Evolutionary conservation across 371 early-diverging fungal genomes (phyloP), one percentile per base, ranked within the genome.

Genomic region (Mucor saturninus): DNA sequence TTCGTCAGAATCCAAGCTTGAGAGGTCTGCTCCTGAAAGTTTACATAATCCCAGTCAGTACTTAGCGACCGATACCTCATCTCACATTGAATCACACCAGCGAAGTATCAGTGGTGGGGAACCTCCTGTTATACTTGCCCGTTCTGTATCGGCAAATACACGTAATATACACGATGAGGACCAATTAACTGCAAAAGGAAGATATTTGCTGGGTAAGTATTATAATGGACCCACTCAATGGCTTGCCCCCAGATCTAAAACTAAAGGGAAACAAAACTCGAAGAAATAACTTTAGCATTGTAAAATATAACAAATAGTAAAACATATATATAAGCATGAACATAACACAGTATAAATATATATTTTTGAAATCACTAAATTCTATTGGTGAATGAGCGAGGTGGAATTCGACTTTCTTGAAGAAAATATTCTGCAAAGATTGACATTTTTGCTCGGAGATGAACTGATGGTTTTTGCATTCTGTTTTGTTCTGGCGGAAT

Each of bases 201-300:
- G 57, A 38, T 56, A 68, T 10, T 32, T 75, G 37, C 57, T 75
- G 9, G 75, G 75, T 14, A 75, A 72, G 59, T 64, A 69, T 42
- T 75, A 75, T 42, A 75, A 62, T 48, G 71, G 74, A 5, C 71
- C 67, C 5, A 63, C 67, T 15, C 71, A 65, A 37, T 66, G 66
- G 57, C 48, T 62, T 26, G 40, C 49, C 2, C 45, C 61, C 11
- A 28, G 43, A 30, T 15, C 45, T 0, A 54, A 45, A 11, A 8
- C 39, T 6, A 64, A 54, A 54, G 53, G 54, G 30, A 54, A 42
- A 28, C 43, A 45, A 56, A 26, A 11, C 2, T 48, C 1, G 29
- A 55, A 54, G 10, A 50, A 50, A 30, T 50, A 50, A 50, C 11
- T 28, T n/a, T n/a, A 26, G 2, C 46, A 21, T 50, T 50, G 31